These are phyloP conservation scores for Cicer yamashitae DNA, from an alignment of 306 rosid species.

Conservation along the genomic window DNA sequence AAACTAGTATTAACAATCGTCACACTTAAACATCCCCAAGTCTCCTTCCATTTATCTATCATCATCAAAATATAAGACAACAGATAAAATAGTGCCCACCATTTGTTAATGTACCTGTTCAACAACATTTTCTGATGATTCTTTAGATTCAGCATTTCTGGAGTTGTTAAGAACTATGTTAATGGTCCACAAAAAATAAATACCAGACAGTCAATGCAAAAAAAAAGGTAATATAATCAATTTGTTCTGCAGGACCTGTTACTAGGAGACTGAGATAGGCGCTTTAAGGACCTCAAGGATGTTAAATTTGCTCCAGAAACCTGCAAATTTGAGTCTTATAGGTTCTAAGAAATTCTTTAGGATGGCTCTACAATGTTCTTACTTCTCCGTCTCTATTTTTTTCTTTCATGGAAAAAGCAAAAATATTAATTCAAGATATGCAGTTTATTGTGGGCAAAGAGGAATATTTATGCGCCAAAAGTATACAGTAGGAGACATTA, in stretches of 20 bases:
- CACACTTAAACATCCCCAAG: conserved; percentile 29
- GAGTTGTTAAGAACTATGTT: conserved; percentile 47
- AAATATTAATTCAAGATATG: conserved; percentile 13
- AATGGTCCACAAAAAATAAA: conserved; percentile 39
- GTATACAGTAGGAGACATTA: conserved; percentile 24
- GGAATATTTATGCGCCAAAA: conserved; percentile 34
- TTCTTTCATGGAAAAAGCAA: conserved; percentile 28
- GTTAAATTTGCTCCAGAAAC: conserved; percentile 60
- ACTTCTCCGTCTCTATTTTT: not conserved
- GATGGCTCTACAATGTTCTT: not conserved
- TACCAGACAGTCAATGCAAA: conserved; percentile 1
- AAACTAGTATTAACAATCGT: conserved; percentile 10
- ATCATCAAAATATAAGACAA: conserved; percentile 33
- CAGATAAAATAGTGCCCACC: conserved; percentile 26
- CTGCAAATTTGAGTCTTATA: conserved; percentile 55
- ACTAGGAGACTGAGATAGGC: conserved; percentile 59
- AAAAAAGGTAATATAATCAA: conserved; percentile 23
- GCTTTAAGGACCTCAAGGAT: conserved; percentile 67
- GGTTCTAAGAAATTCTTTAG: conserved; percentile 36
- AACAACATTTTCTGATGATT: conserved; percentile 53
- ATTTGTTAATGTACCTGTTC: conserved; percentile 59
- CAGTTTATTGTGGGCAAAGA: not conserved
- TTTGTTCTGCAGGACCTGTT: conserved; percentile 61
- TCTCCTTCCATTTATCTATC: conserved; percentile 34
- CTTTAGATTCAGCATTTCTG: conserved; percentile 55